Evolutionary conservation across 1,284 basidiomycete species (phyloP), one percentile per base, ranked within the genome.

Genomic region (Ceratobasidium sp.): DNA sequence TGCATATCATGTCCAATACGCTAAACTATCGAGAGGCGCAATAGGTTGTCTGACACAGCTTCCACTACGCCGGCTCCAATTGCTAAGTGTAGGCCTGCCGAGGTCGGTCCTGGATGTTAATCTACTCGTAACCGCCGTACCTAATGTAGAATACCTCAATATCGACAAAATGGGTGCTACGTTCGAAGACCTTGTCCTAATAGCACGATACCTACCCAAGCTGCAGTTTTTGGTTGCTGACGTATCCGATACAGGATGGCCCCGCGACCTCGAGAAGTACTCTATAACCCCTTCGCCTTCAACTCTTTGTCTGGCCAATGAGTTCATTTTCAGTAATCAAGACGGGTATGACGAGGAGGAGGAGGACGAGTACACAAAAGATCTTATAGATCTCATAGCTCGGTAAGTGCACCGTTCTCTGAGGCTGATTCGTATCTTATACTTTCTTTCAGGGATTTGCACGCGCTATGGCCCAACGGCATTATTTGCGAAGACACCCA

Each of bases 61-160:
- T 7, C 33, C 68, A n/a, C 33, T 70, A 18, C 51, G 13, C n/a
- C 68, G 68, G 13, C 10, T 70, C 1, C 68, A 46, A 56, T 18
- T 40, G 28, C 20, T 33, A 33, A 10, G 7, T 6, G 26, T 51
- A 12, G 9, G 46, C 18, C 4, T 12, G 20, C 7, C 4, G 0
- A 18, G 23, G 15, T 3, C 13, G 7, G 13, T 39, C 20, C 6
- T 0, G 12, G 20, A 67, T 46, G 12, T 20, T 7, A 18, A 46
- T 6, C 42, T n/a, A 23, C 26, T 67, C 39, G 40, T 49, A 28
- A 40, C 26, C 42, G 64, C 64, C 2, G 39, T 67, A 13, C 9
- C 64, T 13, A 49, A 49, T 2, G 64, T 67, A 13, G 42, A 67
- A 42, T 67, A 67, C 12, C 40, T 67, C 6, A n/a, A 44, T 5